phyloP scores from a whole-genome alignment of 257 asterid genomes.

The Jaltomata sinuosa region DNA sequence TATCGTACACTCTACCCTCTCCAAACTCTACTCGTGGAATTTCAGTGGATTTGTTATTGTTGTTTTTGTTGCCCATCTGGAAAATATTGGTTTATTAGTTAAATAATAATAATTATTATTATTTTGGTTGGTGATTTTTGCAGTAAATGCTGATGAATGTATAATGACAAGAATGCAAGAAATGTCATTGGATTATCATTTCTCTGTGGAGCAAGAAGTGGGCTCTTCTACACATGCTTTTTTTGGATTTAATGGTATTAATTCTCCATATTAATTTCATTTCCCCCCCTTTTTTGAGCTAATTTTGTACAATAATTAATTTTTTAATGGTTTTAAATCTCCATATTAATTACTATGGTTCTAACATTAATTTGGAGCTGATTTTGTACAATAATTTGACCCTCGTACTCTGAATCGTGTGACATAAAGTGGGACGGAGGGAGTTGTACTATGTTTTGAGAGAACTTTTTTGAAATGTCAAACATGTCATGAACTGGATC shows the following conservation, averaged over 20 bases:
- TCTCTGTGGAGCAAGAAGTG: slow-evolving; percentile 94
- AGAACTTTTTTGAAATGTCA: not conserved
- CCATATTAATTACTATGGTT: too few relatives aligned
- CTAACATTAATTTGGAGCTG: too few relatives aligned
- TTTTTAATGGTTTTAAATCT: too few relatives aligned
- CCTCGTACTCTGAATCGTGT: too few relatives aligned
- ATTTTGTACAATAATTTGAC: too few relatives aligned
- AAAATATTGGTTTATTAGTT: not conserved
- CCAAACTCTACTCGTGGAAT: not conserved
- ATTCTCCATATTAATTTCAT: not conserved
- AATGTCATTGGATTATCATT: slow-evolving; percentile 94
- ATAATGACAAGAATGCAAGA: slow-evolving; percentile 98
- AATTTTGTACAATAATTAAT: not conserved
- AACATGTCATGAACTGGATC: not conserved
- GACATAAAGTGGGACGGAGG: too few relatives aligned
- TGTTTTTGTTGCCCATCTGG: not conserved
- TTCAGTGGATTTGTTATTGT: not conserved
- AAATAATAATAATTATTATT: not conserved
- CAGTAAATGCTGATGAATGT: slow-evolving; percentile 94
- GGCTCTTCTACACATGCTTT: slow-evolving; percentile 89
- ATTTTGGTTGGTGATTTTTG: slow-evolving; percentile 4
- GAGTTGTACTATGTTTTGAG: too few relatives aligned
- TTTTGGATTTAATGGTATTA: slow-evolving; percentile 87
- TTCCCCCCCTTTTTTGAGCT: not conserved
- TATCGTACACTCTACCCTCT: too few relatives aligned